Evolutionary conservation across 129 eudicot genomes (phyloP).

Genomic region (Scalesia atractyloides): DNA sequence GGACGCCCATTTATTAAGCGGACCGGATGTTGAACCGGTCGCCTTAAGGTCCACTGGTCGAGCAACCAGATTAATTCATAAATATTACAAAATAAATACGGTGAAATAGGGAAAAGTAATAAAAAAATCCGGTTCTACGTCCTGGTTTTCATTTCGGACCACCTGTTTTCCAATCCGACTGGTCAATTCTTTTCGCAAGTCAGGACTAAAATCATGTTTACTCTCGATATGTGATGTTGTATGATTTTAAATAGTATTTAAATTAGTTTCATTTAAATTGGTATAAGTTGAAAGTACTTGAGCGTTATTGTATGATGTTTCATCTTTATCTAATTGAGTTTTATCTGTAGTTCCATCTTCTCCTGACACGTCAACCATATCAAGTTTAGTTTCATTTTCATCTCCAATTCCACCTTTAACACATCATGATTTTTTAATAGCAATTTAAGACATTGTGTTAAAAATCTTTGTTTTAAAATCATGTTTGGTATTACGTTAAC

Average conservation of each 20-base stretch:
- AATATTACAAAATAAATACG: too few species aligned
- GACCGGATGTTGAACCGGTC: too few species aligned
- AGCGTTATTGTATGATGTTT: not conserved
- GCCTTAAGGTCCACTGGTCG: not conserved
- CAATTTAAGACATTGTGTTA: not conserved
- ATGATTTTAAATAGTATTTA: not conserved
- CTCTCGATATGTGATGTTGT: not conserved
- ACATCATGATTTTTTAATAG: too few species aligned
- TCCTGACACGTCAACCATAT: not conserved
- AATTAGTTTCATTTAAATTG: too few species aligned
- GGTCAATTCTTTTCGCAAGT: not conserved
- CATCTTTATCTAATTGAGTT: not conserved
- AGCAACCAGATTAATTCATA: conserved; percentile 12
- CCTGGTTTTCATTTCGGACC: too few species aligned
- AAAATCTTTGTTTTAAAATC: not conserved
- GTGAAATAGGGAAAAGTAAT: too few species aligned
- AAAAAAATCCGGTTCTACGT: too few species aligned
- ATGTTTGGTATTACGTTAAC: not conserved
- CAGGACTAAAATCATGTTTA: not conserved
- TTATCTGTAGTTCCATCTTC: not conserved
- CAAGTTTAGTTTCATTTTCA: not conserved
- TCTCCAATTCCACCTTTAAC: too few species aligned
- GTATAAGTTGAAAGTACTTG: not conserved
- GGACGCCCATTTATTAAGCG: not conserved
- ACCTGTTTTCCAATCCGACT: too few species aligned